phyloP scores from a whole-genome alignment of 2,329 filamentous ascomycete species.

The Sporothrix euskadiensis region DNA sequence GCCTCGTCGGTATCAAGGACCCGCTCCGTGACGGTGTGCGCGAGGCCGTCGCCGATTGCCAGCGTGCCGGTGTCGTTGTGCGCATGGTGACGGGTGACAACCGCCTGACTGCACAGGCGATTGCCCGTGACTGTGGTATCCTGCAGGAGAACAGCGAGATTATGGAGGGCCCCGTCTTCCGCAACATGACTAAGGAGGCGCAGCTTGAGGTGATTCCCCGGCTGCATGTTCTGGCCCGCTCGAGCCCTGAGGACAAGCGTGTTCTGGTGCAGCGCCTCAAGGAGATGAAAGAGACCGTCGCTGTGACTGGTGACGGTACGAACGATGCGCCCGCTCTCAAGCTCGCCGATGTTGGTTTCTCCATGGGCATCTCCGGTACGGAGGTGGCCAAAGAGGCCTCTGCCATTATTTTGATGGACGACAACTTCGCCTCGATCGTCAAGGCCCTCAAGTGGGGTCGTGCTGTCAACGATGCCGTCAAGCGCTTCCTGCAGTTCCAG shows the following conservation, averaged over 20 bases:
- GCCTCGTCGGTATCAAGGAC: slow-evolving; percentile 78
- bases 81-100: slow-evolving; percentile 89
- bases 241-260: slow-evolving; percentile 75
- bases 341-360: slow-evolving; percentile 79
- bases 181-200: slow-evolving; percentile 65
- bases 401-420: slow-evolving; percentile 83
- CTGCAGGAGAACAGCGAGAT: slow-evolving; percentile 66
- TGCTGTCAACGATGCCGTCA: slow-evolving; percentile 74
- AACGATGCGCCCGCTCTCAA: slow-evolving; percentile 82
- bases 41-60: slow-evolving; percentile 70
- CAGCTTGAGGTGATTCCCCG: slow-evolving; percentile 68
- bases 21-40: slow-evolving; percentile 73
- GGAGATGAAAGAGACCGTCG: slow-evolving; percentile 73
- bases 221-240: slow-evolving; percentile 71
- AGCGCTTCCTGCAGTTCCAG: slow-evolving; percentile 75
- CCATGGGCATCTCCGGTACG: slow-evolving; percentile 81
- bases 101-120: slow-evolving; percentile 74
- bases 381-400: slow-evolving; percentile 85
- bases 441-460: slow-evolving; percentile 81
- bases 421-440: slow-evolving; percentile 84
- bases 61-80: slow-evolving; percentile 74
- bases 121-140: slow-evolving; percentile 77
- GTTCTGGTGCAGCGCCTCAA: slow-evolving; percentile 71
- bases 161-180: slow-evolving; percentile 77
- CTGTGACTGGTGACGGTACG: slow-evolving; percentile 80